Percentiles rank a stretch among this genome's conserved stretches.
These are phyloP conservation scores for Arthrobotrys sphaeroides DNA, from an alignment of 2,329 filamentous ascomycete species.

Conservation along the genomic window DNA sequence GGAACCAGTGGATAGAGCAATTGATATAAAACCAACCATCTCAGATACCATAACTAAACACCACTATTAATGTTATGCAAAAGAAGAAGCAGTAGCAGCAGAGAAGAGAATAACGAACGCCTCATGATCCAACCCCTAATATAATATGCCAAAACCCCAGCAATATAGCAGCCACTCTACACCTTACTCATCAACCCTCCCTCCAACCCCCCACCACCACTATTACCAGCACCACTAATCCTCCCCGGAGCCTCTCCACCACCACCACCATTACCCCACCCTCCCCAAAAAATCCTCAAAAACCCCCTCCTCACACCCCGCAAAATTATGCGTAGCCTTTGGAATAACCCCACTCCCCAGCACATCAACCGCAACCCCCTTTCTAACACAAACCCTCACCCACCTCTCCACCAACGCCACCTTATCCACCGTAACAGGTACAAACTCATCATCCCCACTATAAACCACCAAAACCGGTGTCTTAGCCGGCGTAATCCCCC, in stretches of 20 bases:
- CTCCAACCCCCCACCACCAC: neutral
- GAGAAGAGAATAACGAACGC: too few species aligned
- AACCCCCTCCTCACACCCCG: conserved; percentile 64
- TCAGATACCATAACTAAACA: too few species aligned
- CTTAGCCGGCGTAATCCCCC: conserved; percentile 65
- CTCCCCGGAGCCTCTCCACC: neutral
- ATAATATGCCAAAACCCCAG: neutral
- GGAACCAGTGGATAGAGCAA: too few species aligned
- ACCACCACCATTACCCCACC: conserved; percentile 60
- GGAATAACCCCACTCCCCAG: conserved; percentile 64
- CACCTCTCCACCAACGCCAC: conserved; percentile 69
- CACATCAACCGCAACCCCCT: conserved; percentile 65
- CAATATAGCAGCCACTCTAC: neutral
- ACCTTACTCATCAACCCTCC: conserved; percentile 38
- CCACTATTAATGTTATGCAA: too few species aligned
- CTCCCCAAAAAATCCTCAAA: conserved; percentile 65
- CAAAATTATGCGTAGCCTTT: conserved; percentile 66
- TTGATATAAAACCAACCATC: too few species aligned
- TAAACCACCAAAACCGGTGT: conserved; percentile 72
- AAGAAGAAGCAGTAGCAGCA: too few species aligned
- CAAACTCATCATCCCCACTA: conserved; percentile 73
- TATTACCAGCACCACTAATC: neutral
- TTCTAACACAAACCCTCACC: conserved; percentile 62
- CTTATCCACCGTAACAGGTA: conserved; percentile 70
- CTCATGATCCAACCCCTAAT: too few species aligned